These are phyloP conservation scores for Xylariaceae sp. DNA, from an alignment of 2,329 filamentous ascomycete species.

Conservation along the genomic window DNA sequence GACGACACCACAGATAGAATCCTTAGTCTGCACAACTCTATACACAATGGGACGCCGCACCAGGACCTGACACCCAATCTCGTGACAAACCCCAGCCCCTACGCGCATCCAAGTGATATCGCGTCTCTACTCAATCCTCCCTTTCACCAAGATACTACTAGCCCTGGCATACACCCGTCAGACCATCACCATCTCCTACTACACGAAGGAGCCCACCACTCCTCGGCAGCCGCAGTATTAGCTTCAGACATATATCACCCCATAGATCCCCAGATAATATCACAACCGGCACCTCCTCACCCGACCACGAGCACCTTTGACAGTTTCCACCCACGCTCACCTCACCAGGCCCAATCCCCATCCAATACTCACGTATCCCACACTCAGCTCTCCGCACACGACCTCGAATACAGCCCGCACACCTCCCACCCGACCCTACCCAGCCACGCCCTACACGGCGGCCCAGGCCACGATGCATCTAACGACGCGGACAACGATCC, in stretches of 20 bases:
- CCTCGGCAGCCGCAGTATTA: conserved; percentile 21
- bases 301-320: conserved; percentile 20
- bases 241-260: conserved; percentile 45
- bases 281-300: conserved; percentile 33
- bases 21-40: conserved; percentile 19
- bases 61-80: conserved; percentile 28
- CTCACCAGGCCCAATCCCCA: conserved; percentile 1
- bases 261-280: conserved; percentile 59
- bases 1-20: conserved; percentile 23
- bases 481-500: conserved; percentile 51
- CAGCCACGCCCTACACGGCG: conserved; percentile 4
- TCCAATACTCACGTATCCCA: conserved; percentile 32
- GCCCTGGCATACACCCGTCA: conserved; percentile 26
- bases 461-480: conserved; percentile 37
- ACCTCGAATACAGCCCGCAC: conserved; percentile 23
- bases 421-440: conserved; percentile 8
- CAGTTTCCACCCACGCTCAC: conserved; percentile 9
- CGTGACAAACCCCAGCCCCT: conserved; percentile 33
- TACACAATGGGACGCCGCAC: conserved; percentile 16
- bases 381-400: conserved; percentile 22
- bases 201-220: conserved; percentile 27
- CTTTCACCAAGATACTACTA: conserved; percentile 16
- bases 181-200: conserved; percentile 27
- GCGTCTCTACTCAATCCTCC: conserved; percentile 40
- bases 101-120: conserved; percentile 47